Evolutionary conservation across 495 filamentous ascomycete species (phyloP).

Genomic region (Monascus purpureus): DNA sequence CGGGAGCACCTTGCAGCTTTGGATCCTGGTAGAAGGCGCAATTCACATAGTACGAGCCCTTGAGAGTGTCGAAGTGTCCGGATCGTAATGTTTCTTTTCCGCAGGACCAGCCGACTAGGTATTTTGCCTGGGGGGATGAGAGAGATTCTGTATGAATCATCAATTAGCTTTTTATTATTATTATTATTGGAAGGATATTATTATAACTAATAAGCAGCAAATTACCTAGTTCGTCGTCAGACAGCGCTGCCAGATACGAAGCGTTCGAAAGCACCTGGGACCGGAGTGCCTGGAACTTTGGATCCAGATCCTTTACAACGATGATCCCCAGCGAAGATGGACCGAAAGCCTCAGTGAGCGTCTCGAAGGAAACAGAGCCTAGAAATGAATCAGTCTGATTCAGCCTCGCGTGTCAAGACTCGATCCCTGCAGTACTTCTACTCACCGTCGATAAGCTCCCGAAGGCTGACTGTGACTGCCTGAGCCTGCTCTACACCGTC

Average conservation of each 20-base stretch:
- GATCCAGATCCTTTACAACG: conserved; percentile 70
- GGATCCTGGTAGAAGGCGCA: conserved; percentile 80
- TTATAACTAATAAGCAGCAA: not conserved
- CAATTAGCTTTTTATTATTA: conserved; percentile 1
- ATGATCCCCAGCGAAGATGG: conserved; percentile 87
- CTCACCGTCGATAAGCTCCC: conserved; percentile 30
- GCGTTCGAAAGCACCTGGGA: conserved; percentile 68
- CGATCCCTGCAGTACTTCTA: not conserved
- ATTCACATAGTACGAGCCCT: conserved; percentile 95
- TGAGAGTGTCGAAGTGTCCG: conserved; percentile 79
- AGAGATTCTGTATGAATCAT: conserved; percentile 24
- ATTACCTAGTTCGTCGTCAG: conserved; percentile 56
- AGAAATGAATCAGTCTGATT: not conserved
- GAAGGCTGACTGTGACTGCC: conserved; percentile 40
- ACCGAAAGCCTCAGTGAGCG: conserved; percentile 76
- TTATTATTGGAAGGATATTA: not conserved
- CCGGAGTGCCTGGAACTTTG: conserved; percentile 53
- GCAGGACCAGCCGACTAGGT: conserved; percentile 59
- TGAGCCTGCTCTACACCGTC: conserved; percentile 17
- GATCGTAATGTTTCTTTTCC: conserved; percentile 90
- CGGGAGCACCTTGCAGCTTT: conserved; percentile 42
- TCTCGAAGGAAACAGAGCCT: conserved; percentile 61
- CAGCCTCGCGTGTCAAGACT: not conserved
- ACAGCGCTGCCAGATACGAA: conserved; percentile 77
- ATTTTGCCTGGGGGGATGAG: conserved; percentile 35